phyloP scores from a whole-genome alignment of 2,329 filamentous ascomycete species.

The Penicillium verrucosum region DNA sequence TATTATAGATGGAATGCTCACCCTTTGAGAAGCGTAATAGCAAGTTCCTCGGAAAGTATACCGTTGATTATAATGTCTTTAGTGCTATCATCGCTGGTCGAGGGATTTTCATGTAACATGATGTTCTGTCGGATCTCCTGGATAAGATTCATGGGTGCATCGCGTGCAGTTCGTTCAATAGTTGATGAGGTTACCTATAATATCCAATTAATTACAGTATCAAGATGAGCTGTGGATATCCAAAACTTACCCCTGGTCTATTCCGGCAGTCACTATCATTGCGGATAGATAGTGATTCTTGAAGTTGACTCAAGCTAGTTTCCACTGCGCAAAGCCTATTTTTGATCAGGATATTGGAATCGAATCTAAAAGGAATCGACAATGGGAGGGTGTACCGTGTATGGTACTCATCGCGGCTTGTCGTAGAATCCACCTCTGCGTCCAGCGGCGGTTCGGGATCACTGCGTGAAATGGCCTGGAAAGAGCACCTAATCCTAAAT shows the following conservation, averaged over 20 bases:
- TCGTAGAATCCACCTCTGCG: neutral
- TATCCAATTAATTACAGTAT: neutral
- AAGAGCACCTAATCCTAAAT: neutral
- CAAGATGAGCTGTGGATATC: neutral
- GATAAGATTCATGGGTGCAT: constrained; percentile 18
- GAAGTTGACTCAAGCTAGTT: neutral
- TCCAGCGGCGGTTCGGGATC: neutral
- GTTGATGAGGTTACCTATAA: constrained; percentile 1
- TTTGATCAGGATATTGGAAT: neutral
- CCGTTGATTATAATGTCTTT: neutral
- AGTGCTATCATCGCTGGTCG: neutral
- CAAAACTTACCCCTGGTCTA: neutral
- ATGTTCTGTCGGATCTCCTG: constrained; percentile 18
- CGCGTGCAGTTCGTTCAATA: constrained; percentile 13
- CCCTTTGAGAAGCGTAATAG: neutral
- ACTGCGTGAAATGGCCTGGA: neutral
- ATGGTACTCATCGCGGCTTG: neutral
- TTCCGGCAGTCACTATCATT: neutral
- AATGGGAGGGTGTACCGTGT: neutral
- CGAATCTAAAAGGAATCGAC: fast-evolving
- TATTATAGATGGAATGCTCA: neutral
- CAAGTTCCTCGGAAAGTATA: neutral
- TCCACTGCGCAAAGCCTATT: neutral
- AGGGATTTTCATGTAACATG: neutral
- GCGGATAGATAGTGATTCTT: neutral